These are phyloP conservation scores for Suillus fuscotomentosus DNA, from an alignment of 768 basidiomycete genomes.

Conservation along the genomic window DNA sequence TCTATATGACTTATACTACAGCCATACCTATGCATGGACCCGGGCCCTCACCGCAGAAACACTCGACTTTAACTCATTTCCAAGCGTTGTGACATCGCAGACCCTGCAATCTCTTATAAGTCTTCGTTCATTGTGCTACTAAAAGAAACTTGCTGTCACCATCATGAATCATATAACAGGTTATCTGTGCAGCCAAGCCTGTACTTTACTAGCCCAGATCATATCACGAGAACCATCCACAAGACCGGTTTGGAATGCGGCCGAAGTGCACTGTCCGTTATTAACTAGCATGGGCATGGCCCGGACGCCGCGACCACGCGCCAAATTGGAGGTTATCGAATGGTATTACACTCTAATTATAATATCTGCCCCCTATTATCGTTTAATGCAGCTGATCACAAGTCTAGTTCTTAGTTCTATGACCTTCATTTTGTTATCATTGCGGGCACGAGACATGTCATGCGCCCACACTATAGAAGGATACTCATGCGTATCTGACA, in stretches of 20 bases:
- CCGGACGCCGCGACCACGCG: not conserved
- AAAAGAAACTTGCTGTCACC: not conserved
- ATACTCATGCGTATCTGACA: not conserved
- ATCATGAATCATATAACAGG: not conserved
- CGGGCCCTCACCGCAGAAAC: not conserved
- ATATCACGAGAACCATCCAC: not conserved
- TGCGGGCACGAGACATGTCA: not conserved
- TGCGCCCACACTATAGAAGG: not conserved
- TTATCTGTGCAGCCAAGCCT: not conserved
- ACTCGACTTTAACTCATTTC: not conserved
- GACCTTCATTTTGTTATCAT: not conserved
- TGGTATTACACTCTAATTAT: not conserved
- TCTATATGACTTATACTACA: too few relatives aligned
- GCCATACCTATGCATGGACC: not conserved
- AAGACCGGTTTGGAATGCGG: not conserved
- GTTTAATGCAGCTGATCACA: not conserved
- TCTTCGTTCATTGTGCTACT: not conserved
- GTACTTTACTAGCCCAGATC: not conserved
- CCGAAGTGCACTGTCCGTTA: not conserved
- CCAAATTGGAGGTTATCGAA: not conserved
- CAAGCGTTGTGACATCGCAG: not conserved
- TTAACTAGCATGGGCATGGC: not conserved
- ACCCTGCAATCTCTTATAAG: not conserved
- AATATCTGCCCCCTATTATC: not conserved
- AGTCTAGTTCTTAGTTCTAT: not conserved